Percentiles rank a stretch among this genome's conserved stretches.
These are phyloP conservation scores for Pyrus communis DNA, from an alignment of 306 rosid species.

Conservation along the genomic window DNA sequence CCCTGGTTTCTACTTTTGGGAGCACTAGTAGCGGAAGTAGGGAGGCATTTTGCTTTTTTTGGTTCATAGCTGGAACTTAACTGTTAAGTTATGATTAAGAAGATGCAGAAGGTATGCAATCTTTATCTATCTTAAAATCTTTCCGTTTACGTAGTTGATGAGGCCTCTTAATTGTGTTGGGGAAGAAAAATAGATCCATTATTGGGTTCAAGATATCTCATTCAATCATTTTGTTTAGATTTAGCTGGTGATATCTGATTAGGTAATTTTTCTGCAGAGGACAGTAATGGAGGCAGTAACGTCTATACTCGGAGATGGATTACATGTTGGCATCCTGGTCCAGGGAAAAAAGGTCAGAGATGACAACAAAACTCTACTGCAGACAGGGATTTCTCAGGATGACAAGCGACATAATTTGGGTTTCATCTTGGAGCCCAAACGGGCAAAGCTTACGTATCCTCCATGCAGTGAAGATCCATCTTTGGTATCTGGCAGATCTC, in stretches of 20 bases:
- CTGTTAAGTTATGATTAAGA: neutral
- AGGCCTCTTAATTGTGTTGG: neutral
- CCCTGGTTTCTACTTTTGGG: neutral
- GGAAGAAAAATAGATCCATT: neutral
- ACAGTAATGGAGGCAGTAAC: slow-evolving; percentile 66
- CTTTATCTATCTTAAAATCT: neutral
- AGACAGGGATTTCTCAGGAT: slow-evolving; percentile 64
- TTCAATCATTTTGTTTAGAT: neutral
- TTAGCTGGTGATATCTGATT: neutral
- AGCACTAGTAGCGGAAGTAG: neutral
- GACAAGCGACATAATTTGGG: slow-evolving; percentile 53
- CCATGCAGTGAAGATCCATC: slow-evolving; percentile 27
- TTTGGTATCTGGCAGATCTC: slow-evolving; percentile 19
- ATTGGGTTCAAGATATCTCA: neutral
- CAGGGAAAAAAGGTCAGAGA: slow-evolving; percentile 72
- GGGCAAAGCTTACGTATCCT: slow-evolving; percentile 24
- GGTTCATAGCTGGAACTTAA: neutral
- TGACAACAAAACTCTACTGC: slow-evolving; percentile 59
- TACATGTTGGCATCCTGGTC: slow-evolving; percentile 66
- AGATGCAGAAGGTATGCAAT: neutral
- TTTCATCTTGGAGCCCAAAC: slow-evolving; percentile 64
- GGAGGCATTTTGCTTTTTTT: neutral
- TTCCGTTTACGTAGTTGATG: neutral
- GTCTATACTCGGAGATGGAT: slow-evolving; percentile 58
- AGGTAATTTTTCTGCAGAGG: slow-evolving; percentile 23